Conservation (phyloP, 1,284 basidiomycete genomes). For the Marasmius oreades region DNA sequence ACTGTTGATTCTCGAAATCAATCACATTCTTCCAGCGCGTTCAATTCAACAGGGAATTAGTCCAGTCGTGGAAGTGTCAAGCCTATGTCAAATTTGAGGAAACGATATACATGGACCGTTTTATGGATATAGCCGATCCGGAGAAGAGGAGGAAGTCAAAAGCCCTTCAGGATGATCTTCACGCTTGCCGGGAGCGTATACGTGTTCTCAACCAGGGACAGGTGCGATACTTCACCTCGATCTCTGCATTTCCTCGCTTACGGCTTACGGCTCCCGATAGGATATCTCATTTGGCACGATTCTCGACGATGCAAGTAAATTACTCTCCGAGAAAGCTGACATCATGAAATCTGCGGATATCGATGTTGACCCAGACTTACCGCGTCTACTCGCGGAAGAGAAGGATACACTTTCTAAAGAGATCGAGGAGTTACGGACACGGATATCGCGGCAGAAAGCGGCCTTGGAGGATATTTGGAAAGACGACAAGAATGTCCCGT, state of each 20-base stretch:
- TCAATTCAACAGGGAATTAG: constrained; percentile 90
- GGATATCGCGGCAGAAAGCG: constrained; percentile 56
- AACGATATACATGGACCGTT: constrained; percentile 89
- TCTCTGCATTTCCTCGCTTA: not conserved
- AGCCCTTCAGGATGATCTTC: constrained; percentile 65
- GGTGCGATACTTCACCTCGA: constrained; percentile 34
- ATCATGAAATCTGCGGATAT: constrained; percentile 39
- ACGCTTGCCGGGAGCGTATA: constrained; percentile 59
- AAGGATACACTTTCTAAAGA: constrained; percentile 52
- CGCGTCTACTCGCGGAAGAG: constrained; percentile 50
- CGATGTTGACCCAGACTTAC: constrained; percentile 44
- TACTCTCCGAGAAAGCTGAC: constrained; percentile 46
- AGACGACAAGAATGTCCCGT: constrained; percentile 65
- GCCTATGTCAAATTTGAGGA: constrained; percentile 91
- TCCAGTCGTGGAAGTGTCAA: constrained; percentile 93
- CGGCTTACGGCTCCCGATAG: constrained; percentile 30
- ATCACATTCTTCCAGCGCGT: constrained; percentile 69
- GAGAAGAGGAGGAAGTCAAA: constrained; percentile 71
- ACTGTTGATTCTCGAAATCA: not conserved
- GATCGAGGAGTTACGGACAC: constrained; percentile 57
- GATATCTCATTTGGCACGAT: constrained; percentile 53
- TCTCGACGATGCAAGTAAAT: constrained; percentile 50
- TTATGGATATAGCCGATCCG: constrained; percentile 74
- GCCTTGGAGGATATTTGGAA: constrained; percentile 80
- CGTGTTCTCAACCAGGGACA: constrained; percentile 67